phyloP scores from a whole-genome alignment of 2,329 filamentous ascomycete species.

The Hymenoscyphus infarciens region DNA sequence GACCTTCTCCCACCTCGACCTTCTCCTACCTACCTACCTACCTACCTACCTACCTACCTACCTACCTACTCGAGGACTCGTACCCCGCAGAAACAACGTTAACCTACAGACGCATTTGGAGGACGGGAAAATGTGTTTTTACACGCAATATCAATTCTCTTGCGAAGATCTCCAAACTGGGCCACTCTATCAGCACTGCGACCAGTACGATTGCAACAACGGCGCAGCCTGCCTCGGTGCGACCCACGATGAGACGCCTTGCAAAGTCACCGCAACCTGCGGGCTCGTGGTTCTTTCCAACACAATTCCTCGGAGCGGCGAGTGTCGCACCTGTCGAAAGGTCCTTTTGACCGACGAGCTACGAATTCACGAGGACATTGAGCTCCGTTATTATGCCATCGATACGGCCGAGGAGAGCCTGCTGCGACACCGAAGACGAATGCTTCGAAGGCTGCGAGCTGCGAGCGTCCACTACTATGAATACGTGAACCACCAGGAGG shows the following conservation, averaged over 20 bases:
- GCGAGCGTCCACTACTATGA: background rate
- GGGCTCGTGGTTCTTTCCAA: background rate
- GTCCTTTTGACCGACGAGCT: slow-evolving; percentile 1
- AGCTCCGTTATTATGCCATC: background rate
- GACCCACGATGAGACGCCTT: background rate
- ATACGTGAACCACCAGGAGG: background rate
- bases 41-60: no score
- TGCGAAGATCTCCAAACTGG: slow-evolving; percentile 6
- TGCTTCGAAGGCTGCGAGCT: slow-evolving; percentile 2
- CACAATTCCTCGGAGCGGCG: background rate
- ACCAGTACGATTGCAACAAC: background rate
- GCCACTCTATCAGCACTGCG: background rate
- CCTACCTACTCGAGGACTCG: no score
- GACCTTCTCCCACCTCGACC: no score
- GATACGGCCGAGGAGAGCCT: slow-evolving; percentile 2
- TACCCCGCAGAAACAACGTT: no score
- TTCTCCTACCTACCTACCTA: no score
- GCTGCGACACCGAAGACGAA: slow-evolving; percentile 2
- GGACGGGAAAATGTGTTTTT: slow-evolving; percentile 1
- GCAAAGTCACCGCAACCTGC: background rate
- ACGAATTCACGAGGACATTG: slow-evolving; percentile 2
- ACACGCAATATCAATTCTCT: slow-evolving; percentile 5
- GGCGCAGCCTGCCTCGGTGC: background rate
- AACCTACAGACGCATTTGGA: background rate
- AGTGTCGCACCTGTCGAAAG: slow-evolving; percentile 6